Base-by-base conservation (phyloP, 192 early-diverging fungal species). In the Entrophospora sp. region DNA sequence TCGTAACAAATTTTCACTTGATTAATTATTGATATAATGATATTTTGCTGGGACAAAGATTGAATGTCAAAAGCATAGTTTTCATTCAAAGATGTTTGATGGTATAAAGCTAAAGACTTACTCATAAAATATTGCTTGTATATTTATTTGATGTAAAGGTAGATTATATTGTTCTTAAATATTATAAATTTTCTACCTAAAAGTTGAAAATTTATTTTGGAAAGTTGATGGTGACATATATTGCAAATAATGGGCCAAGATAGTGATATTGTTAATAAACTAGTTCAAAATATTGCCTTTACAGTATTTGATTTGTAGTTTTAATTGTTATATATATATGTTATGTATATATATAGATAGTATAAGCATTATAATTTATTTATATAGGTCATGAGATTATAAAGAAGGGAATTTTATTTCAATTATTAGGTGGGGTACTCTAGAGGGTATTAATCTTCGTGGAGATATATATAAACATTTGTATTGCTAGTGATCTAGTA, bases 401-500 rank as follows among this genome's bases (percentile, higher is more conserved):
- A 46, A 98, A 98, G 78, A 93, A 95, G 61, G 96, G 95, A 32
- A 75, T 98, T 35, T 72, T 98, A 61, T 76, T 98, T 57, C 96
- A 98, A 75, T 71, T 97, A 38, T 77, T 97, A 64, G 95, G 96
- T 40, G 96, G 96, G 51, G 92, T 98, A 96, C 94, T 1, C 80
- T 81, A 28, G 95, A 97, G 77, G 92, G 93, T 7, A 96, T 97
- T 72, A 81, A 91, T 71, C 78, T 97, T 16, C 88, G 96, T 75
- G 96, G 96, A 56, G 96, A 98, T 73, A 91, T n/a, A n/a, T n/a
- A n/a, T 98, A 45, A 98, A 98, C 65, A 93, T 98, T 10, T 96
- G 94, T 63, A 81, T 98, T 60, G 94, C 97, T 25, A 95, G 96
- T 30, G 96, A 98, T 69, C 96, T 20, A 85, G 85, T 60, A 96